These are phyloP conservation scores for Ligustrum vulgare DNA, from an alignment of 257 asterid genomes.

Conservation along the genomic window DNA sequence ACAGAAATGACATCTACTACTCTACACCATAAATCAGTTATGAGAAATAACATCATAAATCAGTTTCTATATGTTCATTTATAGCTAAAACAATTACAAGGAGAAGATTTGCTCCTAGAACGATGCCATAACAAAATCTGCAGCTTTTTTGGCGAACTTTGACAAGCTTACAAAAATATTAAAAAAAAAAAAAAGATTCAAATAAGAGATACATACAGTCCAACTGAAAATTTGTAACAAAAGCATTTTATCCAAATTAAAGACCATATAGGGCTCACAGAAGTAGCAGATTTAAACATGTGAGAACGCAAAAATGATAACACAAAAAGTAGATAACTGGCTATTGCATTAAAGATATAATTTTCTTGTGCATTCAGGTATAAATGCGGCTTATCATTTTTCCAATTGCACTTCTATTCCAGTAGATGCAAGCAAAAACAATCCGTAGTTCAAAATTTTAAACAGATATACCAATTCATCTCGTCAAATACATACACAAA, in stretches of 20 bases:
- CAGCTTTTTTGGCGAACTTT: no score
- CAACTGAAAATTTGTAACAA: neutral
- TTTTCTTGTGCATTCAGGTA: neutral
- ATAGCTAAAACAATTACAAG: no score
- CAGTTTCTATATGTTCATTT: no score
- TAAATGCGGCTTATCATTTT: neutral
- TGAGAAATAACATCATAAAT: neutral
- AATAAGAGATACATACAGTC: no score
- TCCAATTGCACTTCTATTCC: neutral
- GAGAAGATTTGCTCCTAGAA: neutral
- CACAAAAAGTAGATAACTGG: neutral
- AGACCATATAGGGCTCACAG: neutral
- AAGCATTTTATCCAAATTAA: neutral
- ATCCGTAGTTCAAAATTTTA: neutral
- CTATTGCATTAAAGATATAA: neutral
- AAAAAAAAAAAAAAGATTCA: no score
- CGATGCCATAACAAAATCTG: neutral
- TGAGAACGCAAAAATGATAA: neutral
- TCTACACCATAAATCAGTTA: neutral
- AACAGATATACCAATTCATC: neutral
- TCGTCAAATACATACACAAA: neutral
- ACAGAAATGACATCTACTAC: neutral
- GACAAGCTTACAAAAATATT: no score
- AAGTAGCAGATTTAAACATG: neutral
- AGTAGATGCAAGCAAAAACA: neutral